Base-by-base conservation (phyloP, 768 basidiomycete genomes). In the Phylloporus sp. region DNA sequence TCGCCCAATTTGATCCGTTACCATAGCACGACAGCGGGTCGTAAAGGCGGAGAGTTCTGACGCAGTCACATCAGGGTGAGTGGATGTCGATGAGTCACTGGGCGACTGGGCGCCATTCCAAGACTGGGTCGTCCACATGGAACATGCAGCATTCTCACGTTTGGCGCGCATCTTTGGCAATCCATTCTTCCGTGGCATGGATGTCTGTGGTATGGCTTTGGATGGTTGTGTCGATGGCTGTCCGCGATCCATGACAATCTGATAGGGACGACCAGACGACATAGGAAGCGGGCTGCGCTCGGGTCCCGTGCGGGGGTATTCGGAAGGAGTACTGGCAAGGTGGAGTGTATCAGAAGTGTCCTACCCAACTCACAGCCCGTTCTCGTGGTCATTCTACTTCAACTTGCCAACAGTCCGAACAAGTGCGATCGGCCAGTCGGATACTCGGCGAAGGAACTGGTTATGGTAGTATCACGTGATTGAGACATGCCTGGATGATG, bases 381-480 rank as follows among this genome's bases (percentile, higher is more conserved):
- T 7, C 38, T 39, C 22, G 4, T 20, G 12, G 22, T 16, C 9
- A 23, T 23, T 23, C 38, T 23, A 22, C n/a, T n/a, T n/a, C n/a
- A n/a, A n/a, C n/a, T n/a, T n/a, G n/a, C n/a, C n/a, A n/a, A n/a
- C n/a, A n/a, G n/a, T n/a, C n/a, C 16, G 22, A n/a, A 43, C 16
- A 27, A 9, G 13, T 27, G 40, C 40, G 41, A 42, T 9, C 41
- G 24, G 41, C 26, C 6, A 18, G n/a, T 36, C 35, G 35, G 35
- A 23, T n/a, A n/a, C n/a, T n/a, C n/a, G n/a, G n/a, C n/a, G n/a
- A n/a, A n/a, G n/a, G n/a, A n/a, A n/a, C n/a, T n/a, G n/a, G n/a
- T 18, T n/a, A 28, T 28, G 39, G 55, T 24, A 8, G 31, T 1
- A 40, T 5, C 59, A 60, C 56, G 59, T 60, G 59, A 60, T 45